phyloP scores from a whole-genome alignment of 2,329 filamentous ascomycete species.

The Pseudocercospora macadamiae region DNA sequence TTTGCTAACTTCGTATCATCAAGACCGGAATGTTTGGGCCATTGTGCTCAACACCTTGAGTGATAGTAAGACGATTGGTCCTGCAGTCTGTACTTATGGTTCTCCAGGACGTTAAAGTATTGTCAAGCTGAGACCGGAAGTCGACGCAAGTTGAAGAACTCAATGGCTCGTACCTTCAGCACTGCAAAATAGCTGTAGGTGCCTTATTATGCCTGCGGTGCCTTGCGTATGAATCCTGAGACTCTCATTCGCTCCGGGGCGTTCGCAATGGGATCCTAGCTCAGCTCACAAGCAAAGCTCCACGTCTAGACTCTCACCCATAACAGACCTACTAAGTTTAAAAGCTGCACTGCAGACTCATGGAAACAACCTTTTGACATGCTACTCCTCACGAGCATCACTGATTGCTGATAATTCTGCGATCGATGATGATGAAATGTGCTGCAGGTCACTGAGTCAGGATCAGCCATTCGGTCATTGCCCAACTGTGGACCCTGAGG shows the following conservation, averaged over 20 bases:
- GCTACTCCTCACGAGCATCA: not conserved
- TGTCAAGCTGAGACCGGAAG: not conserved
- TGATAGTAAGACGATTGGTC: slow-evolving; percentile 22
- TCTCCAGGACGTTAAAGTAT: slow-evolving; percentile 13
- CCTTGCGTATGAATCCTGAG: not conserved
- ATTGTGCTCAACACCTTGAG: slow-evolving; percentile 28
- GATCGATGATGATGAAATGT: slow-evolving; percentile 15
- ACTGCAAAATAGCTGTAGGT: no score
- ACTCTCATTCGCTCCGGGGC: not conserved
- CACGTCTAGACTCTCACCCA: no score
- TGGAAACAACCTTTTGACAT: not conserved
- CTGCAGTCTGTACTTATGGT: slow-evolving; percentile 21
- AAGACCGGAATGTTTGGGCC: slow-evolving; percentile 28
- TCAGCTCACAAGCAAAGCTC: no score
- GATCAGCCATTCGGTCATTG: slow-evolving; percentile 15
- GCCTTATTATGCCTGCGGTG: not conserved
- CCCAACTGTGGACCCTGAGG: slow-evolving; percentile 6
- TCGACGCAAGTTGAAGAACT: no score
- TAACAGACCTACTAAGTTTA: not conserved
- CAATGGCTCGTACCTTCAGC: no score
- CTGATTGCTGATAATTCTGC: slow-evolving; percentile 1
- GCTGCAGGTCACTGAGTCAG: slow-evolving; percentile 14
- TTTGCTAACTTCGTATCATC: not conserved
- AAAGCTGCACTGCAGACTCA: not conserved
- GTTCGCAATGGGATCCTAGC: not conserved